Evolutionary conservation across 2,329 filamentous ascomycete genomes (phyloP).

Genomic region (Fusarium xyrophilum): DNA sequence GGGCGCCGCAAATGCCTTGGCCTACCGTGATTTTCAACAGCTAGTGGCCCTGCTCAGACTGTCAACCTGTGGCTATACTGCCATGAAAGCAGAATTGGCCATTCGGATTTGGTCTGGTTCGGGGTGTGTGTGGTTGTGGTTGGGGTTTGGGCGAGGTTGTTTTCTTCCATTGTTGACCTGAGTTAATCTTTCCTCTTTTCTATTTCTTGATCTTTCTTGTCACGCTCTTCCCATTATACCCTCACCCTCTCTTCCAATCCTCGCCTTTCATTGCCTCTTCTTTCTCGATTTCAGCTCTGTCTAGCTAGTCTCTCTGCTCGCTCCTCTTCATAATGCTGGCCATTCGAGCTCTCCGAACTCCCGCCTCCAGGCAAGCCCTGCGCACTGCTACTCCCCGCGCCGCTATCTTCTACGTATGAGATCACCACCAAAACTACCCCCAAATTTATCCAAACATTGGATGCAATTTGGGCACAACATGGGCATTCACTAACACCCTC

Average conservation of each 20-base stretch:
- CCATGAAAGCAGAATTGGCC: conserved; percentile 33
- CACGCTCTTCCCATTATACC: conserved; percentile 23
- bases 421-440: conserved; percentile 29
- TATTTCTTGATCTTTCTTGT: conserved; percentile 24
- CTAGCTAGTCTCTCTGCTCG: conserved; percentile 21
- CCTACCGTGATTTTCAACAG: conserved; percentile 29
- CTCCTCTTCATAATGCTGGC: conserved; percentile 74
- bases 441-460: not conserved
- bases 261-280: conserved; percentile 33
- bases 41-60: conserved; percentile 27
- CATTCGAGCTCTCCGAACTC: conserved; percentile 77
- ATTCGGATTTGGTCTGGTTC: conserved; percentile 31
- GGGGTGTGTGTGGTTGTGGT: not conserved
- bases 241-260: conserved; percentile 24
- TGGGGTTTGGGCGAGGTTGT: conserved; percentile 14
- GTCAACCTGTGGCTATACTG: conserved; percentile 32
- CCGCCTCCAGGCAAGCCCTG: conserved; percentile 79
- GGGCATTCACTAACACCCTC: conserved; percentile 28
- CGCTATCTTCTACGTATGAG: conserved; percentile 50
- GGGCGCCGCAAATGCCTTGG: conserved; percentile 24
- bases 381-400: conserved; percentile 70
- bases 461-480: conserved; percentile 19
- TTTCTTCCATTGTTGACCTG: conserved; percentile 14
- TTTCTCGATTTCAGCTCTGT: conserved; percentile 22
- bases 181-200: conserved; percentile 23